phyloP scores from a whole-genome alignment of 2,329 filamentous ascomycete species.

The Pseudogymnoascus sp. region DNA sequence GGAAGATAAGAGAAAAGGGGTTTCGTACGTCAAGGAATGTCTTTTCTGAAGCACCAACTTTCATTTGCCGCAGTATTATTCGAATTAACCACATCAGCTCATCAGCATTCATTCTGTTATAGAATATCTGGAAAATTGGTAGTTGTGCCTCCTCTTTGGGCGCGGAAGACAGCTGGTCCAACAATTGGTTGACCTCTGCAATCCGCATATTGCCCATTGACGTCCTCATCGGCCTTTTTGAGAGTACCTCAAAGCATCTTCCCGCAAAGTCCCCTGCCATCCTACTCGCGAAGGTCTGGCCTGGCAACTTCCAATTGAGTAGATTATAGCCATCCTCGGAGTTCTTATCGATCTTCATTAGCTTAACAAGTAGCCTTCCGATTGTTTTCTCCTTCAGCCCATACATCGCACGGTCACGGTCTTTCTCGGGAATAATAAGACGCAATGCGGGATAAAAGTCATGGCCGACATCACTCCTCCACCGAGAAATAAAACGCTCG shows the following conservation, averaged over 20 bases:
- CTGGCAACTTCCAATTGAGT: slow-evolving; percentile 86
- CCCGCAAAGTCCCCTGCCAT: slow-evolving; percentile 88
- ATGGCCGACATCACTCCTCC: slow-evolving; percentile 79
- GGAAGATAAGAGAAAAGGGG: too few relatives aligned
- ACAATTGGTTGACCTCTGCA: slow-evolving; percentile 75
- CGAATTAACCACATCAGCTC: slow-evolving; percentile 92
- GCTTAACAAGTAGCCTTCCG: slow-evolving; percentile 79
- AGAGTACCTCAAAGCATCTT: slow-evolving; percentile 76
- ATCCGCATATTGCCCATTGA: slow-evolving; percentile 72
- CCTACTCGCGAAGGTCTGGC: slow-evolving; percentile 50
- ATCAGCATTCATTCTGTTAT: slow-evolving; percentile 82
- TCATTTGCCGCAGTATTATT: slow-evolving; percentile 76
- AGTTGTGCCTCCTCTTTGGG: slow-evolving; percentile 77
- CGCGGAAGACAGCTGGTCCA: slow-evolving; percentile 69
- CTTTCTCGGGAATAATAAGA: slow-evolving; percentile 85
- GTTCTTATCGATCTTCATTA: slow-evolving; percentile 84
- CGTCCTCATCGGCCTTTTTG: slow-evolving; percentile 69
- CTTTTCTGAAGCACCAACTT: slow-evolving; percentile 70
- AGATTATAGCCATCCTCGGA: slow-evolving; percentile 82
- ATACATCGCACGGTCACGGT: slow-evolving; percentile 86
- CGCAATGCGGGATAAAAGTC: slow-evolving; percentile 92
- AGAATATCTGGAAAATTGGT: slow-evolving; percentile 74
- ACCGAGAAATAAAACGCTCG: slow-evolving; percentile 73
- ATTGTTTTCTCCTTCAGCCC: slow-evolving; percentile 89
- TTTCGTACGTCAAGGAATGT: slow-evolving; percentile 59